Percentiles rank a stretch among this genome's conserved stretches.
Evolutionary conservation across 2,329 filamentous ascomycete species (phyloP).

Genomic region (Rachicladosporium sp.): DNA sequence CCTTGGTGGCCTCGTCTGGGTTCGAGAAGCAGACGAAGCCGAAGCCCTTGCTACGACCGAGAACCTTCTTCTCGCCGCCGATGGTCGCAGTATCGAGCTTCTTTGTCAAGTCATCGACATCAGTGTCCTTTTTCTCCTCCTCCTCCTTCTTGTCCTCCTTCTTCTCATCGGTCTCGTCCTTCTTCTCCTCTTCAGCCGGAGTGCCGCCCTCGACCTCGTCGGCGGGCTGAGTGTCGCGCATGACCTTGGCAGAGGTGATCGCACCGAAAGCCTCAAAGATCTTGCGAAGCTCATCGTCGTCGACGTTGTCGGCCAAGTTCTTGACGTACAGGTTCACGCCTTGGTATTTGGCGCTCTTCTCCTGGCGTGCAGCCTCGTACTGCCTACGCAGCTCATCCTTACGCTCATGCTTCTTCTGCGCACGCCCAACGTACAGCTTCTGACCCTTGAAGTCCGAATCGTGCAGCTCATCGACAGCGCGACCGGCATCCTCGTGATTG

Average conservation of each 20-base stretch:
- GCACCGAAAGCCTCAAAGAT: conserved; percentile 85
- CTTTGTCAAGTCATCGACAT: conserved; percentile 33
- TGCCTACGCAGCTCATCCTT: conserved; percentile 98
- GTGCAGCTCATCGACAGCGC: conserved; percentile 85
- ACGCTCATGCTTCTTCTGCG: conserved; percentile 99
- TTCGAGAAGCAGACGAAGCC: conserved; percentile 99
- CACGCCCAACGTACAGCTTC: conserved; percentile 94
- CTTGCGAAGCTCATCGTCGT: conserved; percentile 93
- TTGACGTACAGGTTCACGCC: conserved; percentile 99
- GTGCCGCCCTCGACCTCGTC: conserved; percentile 32
- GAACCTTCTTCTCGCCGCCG: conserved; percentile 49
- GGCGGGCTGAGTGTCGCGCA: conserved; percentile 63
- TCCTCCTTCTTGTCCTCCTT: conserved; percentile 41
- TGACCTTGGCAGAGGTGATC: conserved; percentile 98
- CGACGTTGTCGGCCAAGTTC: conserved; percentile 92
- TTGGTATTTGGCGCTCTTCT: conserved; percentile 99
- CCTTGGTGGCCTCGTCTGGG: conserved; percentile 97
- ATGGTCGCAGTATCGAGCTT: conserved; percentile 42
- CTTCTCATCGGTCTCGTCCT: conserved; percentile 42
- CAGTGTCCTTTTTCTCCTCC: conserved; percentile 47
- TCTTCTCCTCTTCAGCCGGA: conserved; percentile 35
- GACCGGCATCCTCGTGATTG: conserved; percentile 73
- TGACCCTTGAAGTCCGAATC: conserved; percentile 85
- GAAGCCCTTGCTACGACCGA: conserved; percentile 99
- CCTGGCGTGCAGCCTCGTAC: conserved; percentile 90